These are phyloP conservation scores for Colletotrichum siamense DNA, from an alignment of 2,329 filamentous ascomycete genomes.

Conservation along the genomic window DNA sequence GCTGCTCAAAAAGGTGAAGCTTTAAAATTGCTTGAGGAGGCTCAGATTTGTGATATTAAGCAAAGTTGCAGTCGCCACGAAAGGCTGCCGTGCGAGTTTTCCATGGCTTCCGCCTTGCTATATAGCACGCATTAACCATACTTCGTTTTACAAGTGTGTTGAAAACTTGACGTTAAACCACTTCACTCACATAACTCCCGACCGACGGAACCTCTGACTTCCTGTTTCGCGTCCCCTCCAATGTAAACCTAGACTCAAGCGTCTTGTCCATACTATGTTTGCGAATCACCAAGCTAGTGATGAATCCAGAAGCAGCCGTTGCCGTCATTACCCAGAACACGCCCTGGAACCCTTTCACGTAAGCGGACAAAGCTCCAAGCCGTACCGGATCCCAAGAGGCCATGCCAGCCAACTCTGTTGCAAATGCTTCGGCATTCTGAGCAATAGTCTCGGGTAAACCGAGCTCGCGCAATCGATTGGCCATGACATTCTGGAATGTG, in stretches of 20 bases:
- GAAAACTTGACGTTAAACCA: neutral
- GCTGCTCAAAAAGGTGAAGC: neutral
- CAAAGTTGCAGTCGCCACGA: neutral
- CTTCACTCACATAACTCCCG: neutral
- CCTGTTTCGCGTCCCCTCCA: neutral
- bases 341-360: neutral
- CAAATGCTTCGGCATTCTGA: neutral
- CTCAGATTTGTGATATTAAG: neutral
- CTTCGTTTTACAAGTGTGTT: neutral
- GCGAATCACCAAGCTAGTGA: neutral
- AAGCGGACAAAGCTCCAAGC: neutral
- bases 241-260: neutral
- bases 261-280: neutral
- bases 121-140: neutral
- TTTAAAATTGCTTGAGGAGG: neutral
- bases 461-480: neutral
- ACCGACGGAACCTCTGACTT: neutral
- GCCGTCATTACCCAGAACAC: neutral
- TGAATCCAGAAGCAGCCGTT: neutral
- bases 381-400: neutral
- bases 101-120: neutral
- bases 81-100: neutral
- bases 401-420: neutral
- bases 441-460: neutral
- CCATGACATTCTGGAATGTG: slow-evolving; percentile 40